Percentiles rank a stretch among this genome's conserved stretches.
These are phyloP conservation scores for Platanus orientalis DNA, from an alignment of 164 flowering plant species.

Conservation along the genomic window DNA sequence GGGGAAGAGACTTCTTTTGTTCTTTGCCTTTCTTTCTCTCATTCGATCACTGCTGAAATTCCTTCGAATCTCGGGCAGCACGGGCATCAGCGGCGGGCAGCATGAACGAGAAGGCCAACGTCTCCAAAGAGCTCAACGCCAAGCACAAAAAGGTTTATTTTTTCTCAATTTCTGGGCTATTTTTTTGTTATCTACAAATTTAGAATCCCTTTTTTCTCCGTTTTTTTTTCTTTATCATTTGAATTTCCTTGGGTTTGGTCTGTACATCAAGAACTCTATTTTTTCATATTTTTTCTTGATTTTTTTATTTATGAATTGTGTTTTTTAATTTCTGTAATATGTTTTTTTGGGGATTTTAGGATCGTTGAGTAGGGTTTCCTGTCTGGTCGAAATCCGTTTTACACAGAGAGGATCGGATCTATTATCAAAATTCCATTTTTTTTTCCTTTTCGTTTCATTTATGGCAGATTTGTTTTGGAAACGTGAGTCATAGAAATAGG, in stretches of 20 bases:
- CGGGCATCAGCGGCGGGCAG: slow-evolving; percentile 2
- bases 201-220: not conserved
- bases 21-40: slow-evolving; percentile 10
- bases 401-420: not conserved
- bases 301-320: too few relatives aligned
- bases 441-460: not conserved
- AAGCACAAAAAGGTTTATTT: slow-evolving; percentile 46
- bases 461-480: not conserved
- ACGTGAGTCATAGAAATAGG: not conserved
- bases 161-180: not conserved
- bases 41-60: not conserved
- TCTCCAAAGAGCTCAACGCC: slow-evolving; percentile 51
- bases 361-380: not conserved
- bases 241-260: slow-evolving; percentile 4
- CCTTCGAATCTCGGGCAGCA: not conserved
- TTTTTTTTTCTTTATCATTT: not conserved
- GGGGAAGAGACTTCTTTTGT: slow-evolving; percentile 6
- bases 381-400: not conserved
- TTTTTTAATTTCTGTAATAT: too few relatives aligned
- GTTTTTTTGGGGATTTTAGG: not conserved
- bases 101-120: slow-evolving; percentile 59
- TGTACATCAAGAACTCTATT: slow-evolving; percentile 1
- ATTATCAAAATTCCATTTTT: not conserved
- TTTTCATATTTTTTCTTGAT: not conserved
- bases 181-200: not conserved